Percentiles rank a stretch among this genome's conserved stretches.
Conservation (phyloP, 768 basidiomycete species). For the Cystobasidium ongulense region DNA sequence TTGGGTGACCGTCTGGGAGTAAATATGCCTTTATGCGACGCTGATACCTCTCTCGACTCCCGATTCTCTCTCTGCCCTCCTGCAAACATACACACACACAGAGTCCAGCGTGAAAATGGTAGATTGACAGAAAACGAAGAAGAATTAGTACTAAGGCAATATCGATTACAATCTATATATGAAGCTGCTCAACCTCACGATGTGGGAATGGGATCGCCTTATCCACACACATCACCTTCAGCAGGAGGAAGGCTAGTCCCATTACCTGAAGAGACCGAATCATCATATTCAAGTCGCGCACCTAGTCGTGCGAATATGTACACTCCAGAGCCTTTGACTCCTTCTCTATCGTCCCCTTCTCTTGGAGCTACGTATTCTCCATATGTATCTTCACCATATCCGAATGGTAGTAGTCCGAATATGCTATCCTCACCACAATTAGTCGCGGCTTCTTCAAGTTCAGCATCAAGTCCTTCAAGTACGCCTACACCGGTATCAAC, state of each 20-base stretch:
- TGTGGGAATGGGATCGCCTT: background rate
- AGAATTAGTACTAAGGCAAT: constrained; percentile 36
- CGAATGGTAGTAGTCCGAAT: background rate
- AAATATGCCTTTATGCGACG: background rate
- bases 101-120: constrained; percentile 37
- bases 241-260: background rate
- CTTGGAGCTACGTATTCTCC: background rate
- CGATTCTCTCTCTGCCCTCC: too few species aligned
- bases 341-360: background rate
- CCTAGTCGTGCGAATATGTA: background rate
- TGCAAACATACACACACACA: constrained; percentile 10
- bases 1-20: background rate
- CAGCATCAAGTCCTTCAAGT: background rate
- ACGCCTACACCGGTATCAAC: constrained; percentile 10
- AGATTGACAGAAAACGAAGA: constrained; percentile 35
- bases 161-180: constrained; percentile 34
- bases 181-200: constrained; percentile 8
- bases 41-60: too few species aligned
- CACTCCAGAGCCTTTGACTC: background rate
- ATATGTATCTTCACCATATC: background rate
- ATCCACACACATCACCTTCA: background rate
- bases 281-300: background rate
- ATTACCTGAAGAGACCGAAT: background rate
- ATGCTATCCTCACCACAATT: background rate
- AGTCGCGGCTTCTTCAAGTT: background rate